These are phyloP conservation scores for Pisolithus albus DNA, from an alignment of 768 basidiomycete genomes.

Conservation along the genomic window DNA sequence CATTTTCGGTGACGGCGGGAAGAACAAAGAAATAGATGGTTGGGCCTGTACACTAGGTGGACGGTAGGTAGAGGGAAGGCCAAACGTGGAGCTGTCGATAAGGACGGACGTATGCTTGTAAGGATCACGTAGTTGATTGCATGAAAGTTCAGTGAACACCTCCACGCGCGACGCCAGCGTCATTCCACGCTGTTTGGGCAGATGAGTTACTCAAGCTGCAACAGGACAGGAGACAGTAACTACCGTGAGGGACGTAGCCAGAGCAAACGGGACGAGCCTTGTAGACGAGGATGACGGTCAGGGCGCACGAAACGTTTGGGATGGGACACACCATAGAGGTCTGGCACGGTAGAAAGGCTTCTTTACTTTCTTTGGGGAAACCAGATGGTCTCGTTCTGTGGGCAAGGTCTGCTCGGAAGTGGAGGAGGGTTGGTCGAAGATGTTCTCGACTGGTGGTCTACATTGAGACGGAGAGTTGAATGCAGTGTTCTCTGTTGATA, in stretches of 20 bases:
- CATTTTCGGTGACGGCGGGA: constrained; percentile 5
- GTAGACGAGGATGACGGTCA: constrained; percentile 4
- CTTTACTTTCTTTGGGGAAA: constrained; percentile 22
- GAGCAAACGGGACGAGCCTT: constrained; percentile 69
- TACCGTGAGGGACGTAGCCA: constrained; percentile 62
- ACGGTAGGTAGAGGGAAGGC: neutral
- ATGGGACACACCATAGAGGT: constrained; percentile 37
- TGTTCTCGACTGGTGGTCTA: constrained; percentile 13
- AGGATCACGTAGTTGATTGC: constrained; percentile 45
- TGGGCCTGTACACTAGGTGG: constrained; percentile 5
- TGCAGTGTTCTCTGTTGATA: constrained; percentile 26
- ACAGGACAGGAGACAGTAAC: constrained; percentile 15
- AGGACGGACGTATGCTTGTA: constrained; percentile 32
- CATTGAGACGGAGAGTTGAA: constrained; percentile 20
- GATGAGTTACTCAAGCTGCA: constrained; percentile 5
- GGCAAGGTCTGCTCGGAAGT: constrained; percentile 9
- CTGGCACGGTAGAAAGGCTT: constrained; percentile 47
- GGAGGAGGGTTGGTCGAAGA: constrained; percentile 4
- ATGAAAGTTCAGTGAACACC: constrained; percentile 73
- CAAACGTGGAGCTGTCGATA: neutral
- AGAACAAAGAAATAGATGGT: constrained; percentile 6
- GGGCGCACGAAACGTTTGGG: neutral
- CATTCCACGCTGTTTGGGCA: constrained; percentile 56
- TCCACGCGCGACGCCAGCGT: constrained; percentile 74
- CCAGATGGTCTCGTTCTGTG: constrained; percentile 29